These are phyloP conservation scores for Moniliella sp. DNA, from an alignment of 1,284 basidiomycete species.

Conservation along the genomic window DNA sequence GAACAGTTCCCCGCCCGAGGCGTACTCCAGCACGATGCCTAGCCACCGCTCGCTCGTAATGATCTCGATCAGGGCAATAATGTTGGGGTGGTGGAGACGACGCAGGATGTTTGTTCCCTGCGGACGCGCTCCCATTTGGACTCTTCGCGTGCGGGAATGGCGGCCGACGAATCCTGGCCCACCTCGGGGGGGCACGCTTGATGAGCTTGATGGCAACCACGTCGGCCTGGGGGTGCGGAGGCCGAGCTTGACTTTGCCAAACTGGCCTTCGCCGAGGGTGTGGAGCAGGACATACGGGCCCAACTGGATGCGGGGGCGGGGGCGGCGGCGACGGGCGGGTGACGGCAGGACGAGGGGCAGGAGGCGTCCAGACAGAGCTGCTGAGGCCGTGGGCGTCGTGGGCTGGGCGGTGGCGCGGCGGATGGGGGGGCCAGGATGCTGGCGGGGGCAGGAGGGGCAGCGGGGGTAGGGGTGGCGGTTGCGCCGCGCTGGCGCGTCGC, in stretches of 20 bases:
- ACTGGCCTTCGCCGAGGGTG: slow-evolving; percentile 64
- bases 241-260: slow-evolving; percentile 96
- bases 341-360: too few relatives aligned
- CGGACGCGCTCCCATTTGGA: slow-evolving; percentile 62
- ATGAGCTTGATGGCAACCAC: slow-evolving; percentile 99
- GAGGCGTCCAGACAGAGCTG: too few relatives aligned
- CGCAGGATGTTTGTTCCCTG: slow-evolving; percentile 77
- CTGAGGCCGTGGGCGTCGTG: too few relatives aligned
- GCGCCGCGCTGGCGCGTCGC: too few relatives aligned
- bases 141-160: too few relatives aligned
- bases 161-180: too few relatives aligned
- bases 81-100: slow-evolving; percentile 85
- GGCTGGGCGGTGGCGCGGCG: too few relatives aligned
- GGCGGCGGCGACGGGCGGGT: too few relatives aligned
- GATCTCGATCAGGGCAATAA: slow-evolving; percentile 90
- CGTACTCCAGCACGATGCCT: slow-evolving; percentile 95
- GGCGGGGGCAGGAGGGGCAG: too few relatives aligned
- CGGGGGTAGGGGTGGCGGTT: too few relatives aligned
- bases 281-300: slow-evolving; percentile 31
- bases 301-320: slow-evolving; percentile 31
- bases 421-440: too few relatives aligned
- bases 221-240: slow-evolving; percentile 79
- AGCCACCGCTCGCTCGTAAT: slow-evolving; percentile 99
- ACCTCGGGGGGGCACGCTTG: slow-evolving; percentile 61
- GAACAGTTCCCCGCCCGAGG: slow-evolving; percentile 81